phyloP scores from a whole-genome alignment of 2,329 filamentous ascomycete species.

The Cryphonectria parasitica region DNA sequence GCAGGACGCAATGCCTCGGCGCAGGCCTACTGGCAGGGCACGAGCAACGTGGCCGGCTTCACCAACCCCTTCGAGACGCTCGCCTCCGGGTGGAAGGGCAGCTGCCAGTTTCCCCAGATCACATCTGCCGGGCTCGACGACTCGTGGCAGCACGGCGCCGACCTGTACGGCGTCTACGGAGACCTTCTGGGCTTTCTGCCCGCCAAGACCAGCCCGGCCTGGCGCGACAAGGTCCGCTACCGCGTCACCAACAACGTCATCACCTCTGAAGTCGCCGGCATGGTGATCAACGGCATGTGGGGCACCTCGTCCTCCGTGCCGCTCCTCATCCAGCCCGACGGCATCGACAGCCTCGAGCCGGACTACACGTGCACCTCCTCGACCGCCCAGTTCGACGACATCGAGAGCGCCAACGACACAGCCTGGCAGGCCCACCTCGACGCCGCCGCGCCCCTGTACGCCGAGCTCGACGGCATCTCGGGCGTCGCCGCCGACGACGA shows the following conservation, averaged over 20 bases:
- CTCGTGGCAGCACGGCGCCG: conserved; percentile 72
- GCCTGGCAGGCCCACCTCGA: conserved; percentile 69
- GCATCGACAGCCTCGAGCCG: conserved; percentile 75
- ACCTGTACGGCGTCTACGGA: conserved; percentile 77
- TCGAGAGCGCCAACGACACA: conserved; percentile 48
- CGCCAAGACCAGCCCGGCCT: conserved; percentile 42
- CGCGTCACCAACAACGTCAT: conserved; percentile 83
- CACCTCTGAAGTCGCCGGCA: conserved; percentile 78
- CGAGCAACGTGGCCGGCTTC: conserved; percentile 48
- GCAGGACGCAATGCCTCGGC: conserved; percentile 43
- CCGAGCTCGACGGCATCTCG: conserved; percentile 67
- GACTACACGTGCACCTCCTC: conserved; percentile 67
- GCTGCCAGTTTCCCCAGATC: conserved; percentile 82
- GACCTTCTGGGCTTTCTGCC: conserved; percentile 71
- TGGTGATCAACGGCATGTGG: conserved; percentile 75
- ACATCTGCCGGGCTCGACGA: conserved; percentile 73
- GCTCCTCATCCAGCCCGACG: conserved; percentile 55
- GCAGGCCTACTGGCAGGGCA: conserved; percentile 67
- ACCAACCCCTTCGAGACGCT: conserved; percentile 63
- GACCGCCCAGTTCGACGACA: conserved; percentile 44
- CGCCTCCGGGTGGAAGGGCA: conserved; percentile 69
- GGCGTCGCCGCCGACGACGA: conserved; percentile 59
- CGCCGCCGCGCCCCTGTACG: conserved; percentile 58
- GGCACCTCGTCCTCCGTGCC: conserved; percentile 46
- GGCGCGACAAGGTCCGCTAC: conserved; percentile 57